Evolutionary conservation across 164 flowering plant species (phyloP).

Genomic region (Nymphaea thermarum): DNA sequence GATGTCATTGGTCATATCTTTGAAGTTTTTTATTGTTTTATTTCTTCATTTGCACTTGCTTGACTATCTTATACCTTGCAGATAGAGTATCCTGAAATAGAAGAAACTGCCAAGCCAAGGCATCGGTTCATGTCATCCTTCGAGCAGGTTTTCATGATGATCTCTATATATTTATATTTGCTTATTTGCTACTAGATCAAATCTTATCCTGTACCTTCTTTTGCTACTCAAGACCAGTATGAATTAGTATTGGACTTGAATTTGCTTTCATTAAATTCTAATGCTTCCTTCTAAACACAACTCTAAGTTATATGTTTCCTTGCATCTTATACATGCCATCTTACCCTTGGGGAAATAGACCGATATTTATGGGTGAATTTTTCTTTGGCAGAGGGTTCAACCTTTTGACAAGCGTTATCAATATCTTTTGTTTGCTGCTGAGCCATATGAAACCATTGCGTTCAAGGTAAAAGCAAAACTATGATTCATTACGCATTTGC

Average conservation of each 20-base stretch:
- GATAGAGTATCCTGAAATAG: slow-evolving; percentile 98
- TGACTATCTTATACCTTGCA: slow-evolving; percentile 14
- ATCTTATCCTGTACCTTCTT: too few relatives aligned
- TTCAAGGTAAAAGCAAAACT: slow-evolving; percentile 49
- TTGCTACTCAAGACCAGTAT: too few relatives aligned
- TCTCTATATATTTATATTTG: too few relatives aligned
- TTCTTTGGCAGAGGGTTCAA: slow-evolving; percentile 53
- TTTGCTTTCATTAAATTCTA: too few relatives aligned
- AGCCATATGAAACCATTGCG: slow-evolving; percentile 90
- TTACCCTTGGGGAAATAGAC: not conserved
- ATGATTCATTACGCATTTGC: not conserved
- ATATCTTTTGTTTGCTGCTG: slow-evolving; percentile 93
- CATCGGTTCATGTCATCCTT: slow-evolving; percentile 97
- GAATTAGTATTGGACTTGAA: too few relatives aligned
- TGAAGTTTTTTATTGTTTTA: too few relatives aligned
- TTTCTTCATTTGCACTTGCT: too few relatives aligned
- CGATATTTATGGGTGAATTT: not conserved
- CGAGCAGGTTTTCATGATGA: slow-evolving; percentile 64
- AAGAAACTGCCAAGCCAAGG: slow-evolving; percentile 75
- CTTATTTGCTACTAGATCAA: too few relatives aligned
- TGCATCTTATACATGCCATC: too few relatives aligned
- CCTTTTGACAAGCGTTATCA: slow-evolving; percentile 77
- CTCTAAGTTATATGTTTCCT: too few relatives aligned
- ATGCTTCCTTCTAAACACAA: too few relatives aligned
- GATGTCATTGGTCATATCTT: too few relatives aligned